Evolutionary conservation across 2,329 filamentous ascomycete species (phyloP).

Genomic region (Fusarium lyarnte): DNA sequence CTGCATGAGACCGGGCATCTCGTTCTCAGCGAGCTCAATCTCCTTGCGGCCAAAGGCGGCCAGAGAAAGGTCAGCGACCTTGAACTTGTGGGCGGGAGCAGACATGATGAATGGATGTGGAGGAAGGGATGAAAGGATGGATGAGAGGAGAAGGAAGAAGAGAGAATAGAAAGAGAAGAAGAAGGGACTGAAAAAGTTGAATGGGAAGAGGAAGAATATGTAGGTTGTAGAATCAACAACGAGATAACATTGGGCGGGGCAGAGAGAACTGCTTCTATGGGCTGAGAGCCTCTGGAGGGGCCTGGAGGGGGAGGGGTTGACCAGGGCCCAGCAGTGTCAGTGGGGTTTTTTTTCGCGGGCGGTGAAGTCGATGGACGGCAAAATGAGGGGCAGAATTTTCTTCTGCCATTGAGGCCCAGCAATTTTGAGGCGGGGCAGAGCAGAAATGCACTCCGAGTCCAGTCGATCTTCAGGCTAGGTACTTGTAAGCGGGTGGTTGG

Average conservation of each 20-base stretch:
- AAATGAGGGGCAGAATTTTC: conserved; percentile 47
- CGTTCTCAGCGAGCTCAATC: conserved; percentile 96
- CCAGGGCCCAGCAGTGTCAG: not conserved
- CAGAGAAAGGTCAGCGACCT: conserved; percentile 98
- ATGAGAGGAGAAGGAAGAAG: conserved; percentile 31
- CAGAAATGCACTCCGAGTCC: conserved; percentile 6
- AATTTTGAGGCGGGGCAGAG: conserved; percentile 33
- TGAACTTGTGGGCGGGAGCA: conserved; percentile 92
- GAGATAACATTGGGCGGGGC: conserved; percentile 41
- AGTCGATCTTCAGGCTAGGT: conserved; percentile 8
- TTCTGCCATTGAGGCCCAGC: conserved; percentile 24
- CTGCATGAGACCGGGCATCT: conserved; percentile 98
- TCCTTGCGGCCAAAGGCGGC: conserved; percentile 99
- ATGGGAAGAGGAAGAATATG: conserved; percentile 17
- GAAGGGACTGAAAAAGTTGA: conserved; percentile 34
- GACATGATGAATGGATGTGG: conserved; percentile 57
- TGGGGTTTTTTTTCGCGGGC: conserved; percentile 34
- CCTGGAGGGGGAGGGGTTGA: conserved; percentile 33
- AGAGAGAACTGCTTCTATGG: conserved; percentile 17
- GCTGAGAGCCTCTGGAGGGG: conserved; percentile 21
- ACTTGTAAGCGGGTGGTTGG: conserved; percentile 23
- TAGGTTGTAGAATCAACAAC: conserved; percentile 24
- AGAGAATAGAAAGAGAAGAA: conserved; percentile 27
- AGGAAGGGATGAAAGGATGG: conserved; percentile 36
- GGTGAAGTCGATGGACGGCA: conserved; percentile 38